Conservation (phyloP, 164 flowering plant species). For the Annona cherimola region DNA sequence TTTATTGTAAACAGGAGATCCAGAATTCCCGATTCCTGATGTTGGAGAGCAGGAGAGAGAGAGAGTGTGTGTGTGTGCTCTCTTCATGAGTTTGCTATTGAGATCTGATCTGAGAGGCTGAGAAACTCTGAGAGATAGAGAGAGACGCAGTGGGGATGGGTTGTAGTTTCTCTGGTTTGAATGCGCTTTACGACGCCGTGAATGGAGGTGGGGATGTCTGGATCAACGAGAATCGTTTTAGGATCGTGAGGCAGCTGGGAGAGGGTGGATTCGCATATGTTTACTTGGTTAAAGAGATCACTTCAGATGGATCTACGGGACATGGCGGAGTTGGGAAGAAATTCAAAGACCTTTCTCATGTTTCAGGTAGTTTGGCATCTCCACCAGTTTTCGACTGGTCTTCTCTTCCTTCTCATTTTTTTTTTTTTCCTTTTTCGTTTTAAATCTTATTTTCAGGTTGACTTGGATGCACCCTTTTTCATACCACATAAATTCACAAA, state of each 20-base stretch:
- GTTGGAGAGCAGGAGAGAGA: background rate
- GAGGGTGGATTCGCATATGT: constrained; percentile 95
- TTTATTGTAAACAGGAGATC: too few relatives aligned
- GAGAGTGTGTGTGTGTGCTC: background rate
- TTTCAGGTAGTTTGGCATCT: constrained; percentile 51
- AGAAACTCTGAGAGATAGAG: background rate
- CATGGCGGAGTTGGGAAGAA: constrained; percentile 42
- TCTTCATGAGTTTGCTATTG: background rate
- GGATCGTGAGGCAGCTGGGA: constrained; percentile 82
- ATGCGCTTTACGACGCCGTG: constrained; percentile 83
- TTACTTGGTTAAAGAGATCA: constrained; percentile 70
- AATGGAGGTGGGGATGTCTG: constrained; percentile 96
- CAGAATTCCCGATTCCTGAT: too few relatives aligned
- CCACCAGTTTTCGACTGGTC: background rate
- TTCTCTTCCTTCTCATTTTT: background rate
- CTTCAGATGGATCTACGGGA: constrained; percentile 37
- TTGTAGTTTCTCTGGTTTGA: constrained; percentile 91
- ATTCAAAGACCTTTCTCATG: constrained; percentile 67
- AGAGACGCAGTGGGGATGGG: constrained; percentile 42
- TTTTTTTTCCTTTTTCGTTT: background rate
- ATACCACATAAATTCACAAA: too few relatives aligned
- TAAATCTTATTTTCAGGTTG: background rate
- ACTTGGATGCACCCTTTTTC: background rate
- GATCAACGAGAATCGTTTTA: constrained; percentile 95
- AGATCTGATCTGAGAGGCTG: background rate